A percentile compares a stretch with the other conserved stretches of the same genome.
Conservation (phyloP, 208 protist genomes). For the Balamuthia mandrillaris region DNA sequence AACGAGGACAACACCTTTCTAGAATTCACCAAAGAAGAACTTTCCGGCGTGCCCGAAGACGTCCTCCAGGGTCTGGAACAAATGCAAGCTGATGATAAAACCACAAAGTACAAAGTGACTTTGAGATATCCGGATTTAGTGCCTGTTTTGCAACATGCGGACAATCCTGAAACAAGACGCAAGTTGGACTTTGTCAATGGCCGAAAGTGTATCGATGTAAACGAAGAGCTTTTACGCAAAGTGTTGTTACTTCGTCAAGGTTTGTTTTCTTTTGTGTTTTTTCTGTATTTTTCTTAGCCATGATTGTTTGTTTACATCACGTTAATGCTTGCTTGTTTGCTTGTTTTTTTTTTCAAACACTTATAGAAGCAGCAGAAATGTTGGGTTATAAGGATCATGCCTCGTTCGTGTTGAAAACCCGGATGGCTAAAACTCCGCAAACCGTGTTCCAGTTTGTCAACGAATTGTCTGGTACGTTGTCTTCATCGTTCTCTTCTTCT, state of each 20-base stretch:
- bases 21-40: constrained; percentile 50
- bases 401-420: constrained; percentile 41
- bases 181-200: constrained; percentile 41
- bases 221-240: no score
- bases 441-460: constrained; percentile 31
- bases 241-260: no score
- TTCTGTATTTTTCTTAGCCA: constrained; percentile 45
- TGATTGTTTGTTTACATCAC: neutral
- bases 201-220: constrained; percentile 40
- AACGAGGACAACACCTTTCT: constrained; percentile 68
- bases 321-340: neutral
- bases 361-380: neutral
- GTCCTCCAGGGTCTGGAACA: constrained; percentile 5
- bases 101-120: constrained; percentile 28
- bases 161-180: constrained; percentile 36
- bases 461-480: constrained; percentile 9
- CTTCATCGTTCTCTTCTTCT: no score
- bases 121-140: constrained; percentile 65
- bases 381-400: constrained; percentile 49
- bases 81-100: neutral
- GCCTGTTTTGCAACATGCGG: constrained; percentile 55
- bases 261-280: no score
- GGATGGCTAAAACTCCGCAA: constrained; percentile 44
- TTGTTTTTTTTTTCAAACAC: neutral
- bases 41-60: constrained; percentile 61